Evolutionary conservation across 176 grass and related monocot genomes (phyloP).

Genomic region (Oryza longistaminata): DNA sequence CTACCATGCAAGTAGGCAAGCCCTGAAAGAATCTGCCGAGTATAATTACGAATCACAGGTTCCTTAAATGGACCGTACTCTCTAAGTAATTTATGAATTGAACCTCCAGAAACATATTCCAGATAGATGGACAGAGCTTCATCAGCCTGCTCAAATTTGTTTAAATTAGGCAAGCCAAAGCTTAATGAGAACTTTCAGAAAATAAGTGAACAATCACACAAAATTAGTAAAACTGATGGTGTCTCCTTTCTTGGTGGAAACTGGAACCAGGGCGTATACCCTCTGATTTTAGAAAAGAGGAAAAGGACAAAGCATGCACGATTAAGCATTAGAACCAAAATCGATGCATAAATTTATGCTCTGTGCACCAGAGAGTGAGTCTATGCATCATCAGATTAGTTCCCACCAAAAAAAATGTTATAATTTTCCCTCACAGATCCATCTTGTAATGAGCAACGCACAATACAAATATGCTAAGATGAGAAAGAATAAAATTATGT

Average conservation of each 20-base stretch:
- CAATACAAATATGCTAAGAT: neutral
- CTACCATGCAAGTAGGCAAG: constrained; percentile 62
- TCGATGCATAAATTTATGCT: neutral
- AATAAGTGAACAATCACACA: neutral
- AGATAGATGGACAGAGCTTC: constrained; percentile 57
- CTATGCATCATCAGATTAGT: neutral
- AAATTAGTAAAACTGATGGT: neutral
- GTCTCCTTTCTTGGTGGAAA: neutral
- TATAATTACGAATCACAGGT: constrained; percentile 54
- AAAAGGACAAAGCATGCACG: neutral
- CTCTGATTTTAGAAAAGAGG: neutral
- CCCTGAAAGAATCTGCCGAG: constrained; percentile 68
- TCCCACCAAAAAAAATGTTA: neutral
- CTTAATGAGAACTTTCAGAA: neutral
- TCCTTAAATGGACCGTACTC: constrained; percentile 64
- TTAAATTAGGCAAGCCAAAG: neutral
- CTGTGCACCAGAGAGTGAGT: neutral
- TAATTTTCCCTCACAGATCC: neutral
- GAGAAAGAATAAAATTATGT: neutral
- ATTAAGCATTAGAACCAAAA: neutral
- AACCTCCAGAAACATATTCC: constrained; percentile 65
- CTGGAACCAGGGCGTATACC: neutral
- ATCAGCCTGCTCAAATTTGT: constrained; percentile 43
- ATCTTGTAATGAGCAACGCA: neutral
- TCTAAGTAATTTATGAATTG: constrained; percentile 62